Base-by-base conservation (phyloP, 2,329 filamentous ascomycete species). In the Hansfordia pulvinata region DNA sequence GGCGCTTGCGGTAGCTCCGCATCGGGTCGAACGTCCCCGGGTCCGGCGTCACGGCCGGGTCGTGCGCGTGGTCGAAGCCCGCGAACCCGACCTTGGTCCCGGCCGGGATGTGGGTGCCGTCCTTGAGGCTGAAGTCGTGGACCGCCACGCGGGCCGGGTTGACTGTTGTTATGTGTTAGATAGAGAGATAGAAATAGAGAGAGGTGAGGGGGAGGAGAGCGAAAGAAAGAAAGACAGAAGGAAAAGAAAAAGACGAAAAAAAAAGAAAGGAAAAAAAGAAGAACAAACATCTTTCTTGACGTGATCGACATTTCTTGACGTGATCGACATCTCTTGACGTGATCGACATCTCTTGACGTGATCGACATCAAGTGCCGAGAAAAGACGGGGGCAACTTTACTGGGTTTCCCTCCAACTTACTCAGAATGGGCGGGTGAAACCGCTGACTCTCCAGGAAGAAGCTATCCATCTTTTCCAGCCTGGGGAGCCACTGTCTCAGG, bases 61-160 rank as follows among this genome's bases (percentile, higher is more conserved):
- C 37, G 21, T 32, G 30, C 9, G 25, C 11, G 15, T 32, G 30
- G 15, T 30, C 4, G 20, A 25, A 12, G 2, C 20, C 28, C 2
- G 37, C 35, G 19, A 26, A 33, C 10, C 16, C 26, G 18, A 37
- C 25, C 6, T 22, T 18, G 2, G 32, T 15, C 7, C 30, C 35
- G 8, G 26, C 24, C 2, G 35, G 28, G n/a, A 40, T 28, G 13
- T 32, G 12, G 2, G 35, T 39, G 14, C 37, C 37, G 15, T 40
- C 37, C 10, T 38, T 37, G 3, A 36, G 19, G n/a, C 28, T 36
- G 8, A 30, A 11, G 10, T 25, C 6, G 17, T 31, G 21, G 3
- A 31, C 8, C 4, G 35, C 29, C 10, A 33, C 20, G 10, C 30
- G 27, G 20, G 35, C 33, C 10, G 32, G 32, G 14, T 11, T 20